Evolutionary conservation across 768 basidiomycete genomes (phyloP).

Genomic region (Russula foetens): DNA sequence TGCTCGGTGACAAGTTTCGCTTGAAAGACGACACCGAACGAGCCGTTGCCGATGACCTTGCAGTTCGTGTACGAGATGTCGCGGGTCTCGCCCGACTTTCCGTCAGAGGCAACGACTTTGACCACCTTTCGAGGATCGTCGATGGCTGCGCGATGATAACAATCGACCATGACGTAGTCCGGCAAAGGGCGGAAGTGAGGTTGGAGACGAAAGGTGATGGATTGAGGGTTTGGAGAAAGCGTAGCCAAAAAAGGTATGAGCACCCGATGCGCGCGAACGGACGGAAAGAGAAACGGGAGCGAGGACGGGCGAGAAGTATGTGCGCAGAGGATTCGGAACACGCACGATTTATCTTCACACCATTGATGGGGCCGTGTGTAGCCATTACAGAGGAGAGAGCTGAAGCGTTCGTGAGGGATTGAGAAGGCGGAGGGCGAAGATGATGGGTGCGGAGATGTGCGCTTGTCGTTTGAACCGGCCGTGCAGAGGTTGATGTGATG

Average conservation of each 20-base stretch:
- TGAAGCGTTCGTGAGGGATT: not conserved
- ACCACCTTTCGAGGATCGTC: conserved; percentile 97
- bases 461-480: not conserved
- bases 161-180: conserved; percentile 24
- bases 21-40: conserved; percentile 97
- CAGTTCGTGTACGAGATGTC: conserved; percentile 94
- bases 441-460: conserved; percentile 12
- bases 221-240: conserved; percentile 6
- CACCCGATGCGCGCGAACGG: conserved; percentile 26
- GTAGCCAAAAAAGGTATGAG: conserved; percentile 21
- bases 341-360: conserved; percentile 76
- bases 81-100: conserved; percentile 82
- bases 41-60: conserved; percentile 98
- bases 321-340: conserved; percentile 23
- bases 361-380: conserved; percentile 72
- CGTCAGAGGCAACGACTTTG: conserved; percentile 91
- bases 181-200: conserved; percentile 23
- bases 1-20: conserved; percentile 71
- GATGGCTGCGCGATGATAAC: conserved; percentile 43
- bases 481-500: conserved; percentile 5
- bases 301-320: not conserved
- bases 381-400: conserved; percentile 35
- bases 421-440: not conserved
- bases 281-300: conserved; percentile 17
- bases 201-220: not conserved